phyloP scores from a whole-genome alignment of 306 rosid genomes.

The Gastrolobium villosum region DNA sequence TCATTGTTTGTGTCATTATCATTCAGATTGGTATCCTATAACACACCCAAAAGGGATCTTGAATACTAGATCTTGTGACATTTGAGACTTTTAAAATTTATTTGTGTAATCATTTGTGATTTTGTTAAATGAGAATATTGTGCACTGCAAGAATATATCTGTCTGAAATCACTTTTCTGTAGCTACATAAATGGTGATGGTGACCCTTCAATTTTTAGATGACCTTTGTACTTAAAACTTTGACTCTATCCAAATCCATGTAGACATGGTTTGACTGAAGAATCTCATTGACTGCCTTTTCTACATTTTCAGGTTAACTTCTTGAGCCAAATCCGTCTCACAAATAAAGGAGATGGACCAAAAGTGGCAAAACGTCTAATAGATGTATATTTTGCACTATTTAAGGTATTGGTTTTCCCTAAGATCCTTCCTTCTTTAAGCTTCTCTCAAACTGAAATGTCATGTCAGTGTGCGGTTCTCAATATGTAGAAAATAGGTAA shows the following conservation, averaged over 20 bases:
- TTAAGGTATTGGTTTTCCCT: constrained; percentile 73
- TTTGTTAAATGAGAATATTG: constrained; percentile 7
- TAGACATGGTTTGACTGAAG: constrained; percentile 21
- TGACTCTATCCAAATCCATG: constrained; percentile 25
- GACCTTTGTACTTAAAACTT: background rate
- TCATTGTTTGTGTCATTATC: background rate
- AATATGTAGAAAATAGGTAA: background rate
- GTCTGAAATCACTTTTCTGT: constrained; percentile 25
- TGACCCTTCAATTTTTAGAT: background rate
- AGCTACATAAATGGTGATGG: background rate
- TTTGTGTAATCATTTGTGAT: background rate
- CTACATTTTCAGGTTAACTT: constrained; percentile 75
- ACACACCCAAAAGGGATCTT: background rate
- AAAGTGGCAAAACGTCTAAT: constrained; percentile 92
- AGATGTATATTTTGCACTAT: constrained; percentile 90
- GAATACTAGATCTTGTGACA: background rate
- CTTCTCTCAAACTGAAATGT: constrained; percentile 16
- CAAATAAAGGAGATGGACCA: constrained; percentile 89
- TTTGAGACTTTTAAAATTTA: background rate
- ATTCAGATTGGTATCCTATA: background rate
- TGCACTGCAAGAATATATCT: constrained; percentile 6
- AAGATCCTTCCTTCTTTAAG: background rate
- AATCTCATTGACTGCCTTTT: constrained; percentile 38
- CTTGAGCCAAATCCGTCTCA: constrained; percentile 88
- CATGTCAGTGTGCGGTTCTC: background rate